A percentile compares a stretch with the other conserved stretches of the same genome.
Evolutionary conservation across 2,329 filamentous ascomycete genomes (phyloP).

Genomic region (Cylindrodendrum hubeiense): DNA sequence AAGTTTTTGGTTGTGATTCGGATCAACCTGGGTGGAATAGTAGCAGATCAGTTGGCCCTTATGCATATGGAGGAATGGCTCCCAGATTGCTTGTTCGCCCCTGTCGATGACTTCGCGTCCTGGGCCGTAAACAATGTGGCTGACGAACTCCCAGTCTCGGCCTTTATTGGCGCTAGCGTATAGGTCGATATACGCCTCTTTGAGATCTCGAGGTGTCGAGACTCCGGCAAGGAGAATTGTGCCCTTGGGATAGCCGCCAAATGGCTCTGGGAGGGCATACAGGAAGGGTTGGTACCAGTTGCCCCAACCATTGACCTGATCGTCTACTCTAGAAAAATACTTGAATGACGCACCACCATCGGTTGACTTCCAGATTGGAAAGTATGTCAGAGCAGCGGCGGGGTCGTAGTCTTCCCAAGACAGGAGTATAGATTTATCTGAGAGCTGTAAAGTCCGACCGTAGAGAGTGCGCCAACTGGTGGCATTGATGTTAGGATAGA

Average conservation of each 20-base stretch:
- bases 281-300: slow-evolving; percentile 78
- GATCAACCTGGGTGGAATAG: slow-evolving; percentile 28
- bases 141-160: slow-evolving; percentile 26
- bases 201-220: background rate
- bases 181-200: slow-evolving; percentile 28
- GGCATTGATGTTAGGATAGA: background rate
- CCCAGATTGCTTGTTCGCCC: slow-evolving; percentile 28
- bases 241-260: slow-evolving; percentile 63
- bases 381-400: background rate
- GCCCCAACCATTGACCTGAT: slow-evolving; percentile 73
- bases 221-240: slow-evolving; percentile 31
- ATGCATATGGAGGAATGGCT: slow-evolving; percentile 28
- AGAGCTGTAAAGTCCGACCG: background rate
- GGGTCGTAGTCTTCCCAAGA: background rate
- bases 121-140: slow-evolving; percentile 23
- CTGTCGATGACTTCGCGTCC: slow-evolving; percentile 15
- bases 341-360: slow-evolving; percentile 69
- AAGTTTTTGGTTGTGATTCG: slow-evolving; percentile 50
- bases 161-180: slow-evolving; percentile 25
- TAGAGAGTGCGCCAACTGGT: background rate
- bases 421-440: background rate
- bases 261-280: slow-evolving; percentile 68
- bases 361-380: slow-evolving; percentile 49
- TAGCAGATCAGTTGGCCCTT: slow-evolving; percentile 23
- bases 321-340: slow-evolving; percentile 70